Percentiles rank a stretch among this genome's conserved stretches.
These are phyloP conservation scores for Nothopassalora personata DNA, from an alignment of 2,329 filamentous ascomycete species.

Conservation along the genomic window DNA sequence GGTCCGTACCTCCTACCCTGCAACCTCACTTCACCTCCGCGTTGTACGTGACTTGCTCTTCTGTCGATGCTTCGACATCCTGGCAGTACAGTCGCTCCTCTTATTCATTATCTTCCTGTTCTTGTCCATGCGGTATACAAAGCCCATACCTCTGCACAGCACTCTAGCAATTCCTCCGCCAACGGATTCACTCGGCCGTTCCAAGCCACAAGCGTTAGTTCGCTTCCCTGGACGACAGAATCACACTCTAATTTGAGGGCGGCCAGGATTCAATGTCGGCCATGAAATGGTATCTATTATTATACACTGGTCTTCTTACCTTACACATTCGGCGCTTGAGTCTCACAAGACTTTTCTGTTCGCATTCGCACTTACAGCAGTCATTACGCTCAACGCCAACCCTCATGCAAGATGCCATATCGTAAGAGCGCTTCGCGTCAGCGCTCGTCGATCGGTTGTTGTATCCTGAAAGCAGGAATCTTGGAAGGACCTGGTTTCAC, in stretches of 20 bases:
- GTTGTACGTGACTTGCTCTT: not conserved
- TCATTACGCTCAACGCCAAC: slow-evolving; percentile 1
- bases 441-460: not conserved
- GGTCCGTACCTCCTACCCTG: no score
- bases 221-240: not conserved
- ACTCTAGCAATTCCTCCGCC: not conserved
- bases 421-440: not conserved
- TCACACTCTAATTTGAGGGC: no score
- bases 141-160: not conserved
- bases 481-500: not conserved
- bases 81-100: not conserved
- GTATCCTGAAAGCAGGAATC: not conserved
- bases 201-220: not conserved
- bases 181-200: not conserved
- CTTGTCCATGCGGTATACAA: not conserved
- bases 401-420: not conserved
- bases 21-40: no score
- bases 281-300: slow-evolving; percentile 3
- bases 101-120: not conserved
- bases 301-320: slow-evolving; percentile 1
- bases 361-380: not conserved
- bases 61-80: not conserved
- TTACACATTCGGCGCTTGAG: not conserved
- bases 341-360: not conserved
- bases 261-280: not conserved